These are phyloP conservation scores for Gymnopus androsaceus DNA, from an alignment of 1,284 basidiomycete species.

Conservation along the genomic window DNA sequence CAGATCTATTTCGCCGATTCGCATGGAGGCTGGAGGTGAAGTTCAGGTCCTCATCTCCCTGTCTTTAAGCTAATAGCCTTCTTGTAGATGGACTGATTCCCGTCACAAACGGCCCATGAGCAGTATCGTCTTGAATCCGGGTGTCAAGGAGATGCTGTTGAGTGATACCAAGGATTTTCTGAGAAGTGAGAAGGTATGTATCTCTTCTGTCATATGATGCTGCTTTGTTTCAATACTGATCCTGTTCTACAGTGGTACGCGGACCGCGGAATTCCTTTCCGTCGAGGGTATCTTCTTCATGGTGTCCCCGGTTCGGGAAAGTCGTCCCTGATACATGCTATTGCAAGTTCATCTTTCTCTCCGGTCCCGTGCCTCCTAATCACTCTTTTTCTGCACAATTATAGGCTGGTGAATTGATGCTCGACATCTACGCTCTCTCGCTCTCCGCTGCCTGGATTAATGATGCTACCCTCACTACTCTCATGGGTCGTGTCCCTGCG, in stretches of 20 bases:
- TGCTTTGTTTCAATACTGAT: neutral
- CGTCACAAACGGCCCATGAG: slow-evolving; percentile 79
- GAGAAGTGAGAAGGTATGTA: slow-evolving; percentile 68
- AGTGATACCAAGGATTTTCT: slow-evolving; percentile 81
- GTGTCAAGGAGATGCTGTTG: slow-evolving; percentile 83
- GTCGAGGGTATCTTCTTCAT: slow-evolving; percentile 80
- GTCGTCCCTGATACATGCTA: slow-evolving; percentile 79
- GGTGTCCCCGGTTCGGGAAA: slow-evolving; percentile 83
- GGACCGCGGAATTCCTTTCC: slow-evolving; percentile 77
- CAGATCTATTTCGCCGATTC: slow-evolving; percentile 85
- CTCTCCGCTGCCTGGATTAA: slow-evolving; percentile 52
- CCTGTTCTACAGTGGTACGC: slow-evolving; percentile 54
- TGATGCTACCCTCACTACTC: slow-evolving; percentile 67
- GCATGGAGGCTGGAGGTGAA: slow-evolving; percentile 72
- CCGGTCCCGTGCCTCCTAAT: too few species aligned
- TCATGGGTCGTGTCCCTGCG: slow-evolving; percentile 80
- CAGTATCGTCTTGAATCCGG: slow-evolving; percentile 78
- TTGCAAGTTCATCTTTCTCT: slow-evolving; percentile 81
- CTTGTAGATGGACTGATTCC: slow-evolving; percentile 65
- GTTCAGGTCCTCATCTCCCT: neutral
- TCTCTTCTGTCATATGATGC: neutral
- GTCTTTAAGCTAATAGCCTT: neutral
- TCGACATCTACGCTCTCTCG: slow-evolving; percentile 72
- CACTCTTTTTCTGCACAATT: slow-evolving; percentile 43
- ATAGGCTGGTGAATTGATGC: slow-evolving; percentile 54